Evolutionary conservation across 306 rosid species (phyloP).

Genomic region (Pyrus betulifolia): DNA sequence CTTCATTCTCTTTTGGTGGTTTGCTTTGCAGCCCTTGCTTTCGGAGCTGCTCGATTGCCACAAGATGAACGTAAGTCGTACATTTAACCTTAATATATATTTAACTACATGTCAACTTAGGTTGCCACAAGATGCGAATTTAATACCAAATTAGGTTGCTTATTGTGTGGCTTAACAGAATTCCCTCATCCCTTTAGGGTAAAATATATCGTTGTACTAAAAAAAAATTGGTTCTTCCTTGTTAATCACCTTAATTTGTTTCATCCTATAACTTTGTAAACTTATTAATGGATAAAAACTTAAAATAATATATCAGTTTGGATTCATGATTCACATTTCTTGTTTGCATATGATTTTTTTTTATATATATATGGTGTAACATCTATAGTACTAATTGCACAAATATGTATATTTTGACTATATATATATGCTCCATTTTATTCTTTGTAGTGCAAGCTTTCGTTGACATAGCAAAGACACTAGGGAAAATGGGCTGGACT

Average conservation of each 20-base stretch:
- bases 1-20: neutral
- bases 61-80: constrained; percentile 17
- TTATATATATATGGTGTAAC: too few species aligned
- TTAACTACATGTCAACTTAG: too few species aligned
- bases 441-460: constrained; percentile 33
- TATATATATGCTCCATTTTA: neutral
- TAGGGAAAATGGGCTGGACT: constrained; percentile 50
- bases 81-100: neutral
- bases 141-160: too few species aligned
- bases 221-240: too few species aligned
- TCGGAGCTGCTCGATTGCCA: constrained; percentile 20
- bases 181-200: rapidly evolving
- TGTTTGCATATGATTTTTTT: too few species aligned
- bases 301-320: too few species aligned
- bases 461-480: constrained; percentile 26
- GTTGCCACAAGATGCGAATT: too few species aligned
- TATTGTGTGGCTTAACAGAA: rapidly evolving
- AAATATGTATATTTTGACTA: too few species aligned
- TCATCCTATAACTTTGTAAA: neutral
- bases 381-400: too few species aligned
- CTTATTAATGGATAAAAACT: too few species aligned
- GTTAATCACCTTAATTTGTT: neutral
- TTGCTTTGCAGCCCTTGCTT: constrained; percentile 10
- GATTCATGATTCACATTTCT: too few species aligned
- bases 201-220: too few species aligned